Conservation (phyloP, 768 basidiomycete genomes). For the Floccularia luteovirens region DNA sequence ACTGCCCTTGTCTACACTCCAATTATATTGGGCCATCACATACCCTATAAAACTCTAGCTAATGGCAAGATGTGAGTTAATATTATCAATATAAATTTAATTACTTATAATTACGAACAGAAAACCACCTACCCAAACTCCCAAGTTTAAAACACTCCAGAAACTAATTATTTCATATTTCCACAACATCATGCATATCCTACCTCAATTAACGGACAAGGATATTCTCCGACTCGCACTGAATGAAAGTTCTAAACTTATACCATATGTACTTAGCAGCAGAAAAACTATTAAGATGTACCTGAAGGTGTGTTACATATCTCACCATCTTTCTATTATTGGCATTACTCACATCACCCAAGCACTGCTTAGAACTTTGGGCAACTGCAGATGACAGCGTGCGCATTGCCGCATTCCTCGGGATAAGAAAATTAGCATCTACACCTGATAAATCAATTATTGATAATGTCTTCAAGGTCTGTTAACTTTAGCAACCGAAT, state of each 20-base stretch:
- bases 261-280: slow-evolving; percentile 83
- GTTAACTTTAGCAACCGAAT: slow-evolving; percentile 7
- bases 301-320: slow-evolving; percentile 53
- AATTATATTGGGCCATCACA: slow-evolving; percentile 77
- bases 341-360: slow-evolving; percentile 1
- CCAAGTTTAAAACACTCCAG: slow-evolving; percentile 78
- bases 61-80: slow-evolving; percentile 79
- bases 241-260: slow-evolving; percentile 77
- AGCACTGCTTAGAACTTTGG: slow-evolving; percentile 86
- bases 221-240: slow-evolving; percentile 65
- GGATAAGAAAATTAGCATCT: slow-evolving; percentile 72
- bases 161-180: slow-evolving; percentile 88
- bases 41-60: slow-evolving; percentile 76
- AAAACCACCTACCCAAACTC: slow-evolving; percentile 77
- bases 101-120: slow-evolving; percentile 26
- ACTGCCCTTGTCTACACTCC: slow-evolving; percentile 90
- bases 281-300: slow-evolving; percentile 83
- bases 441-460: slow-evolving; percentile 73
- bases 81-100: slow-evolving; percentile 2
- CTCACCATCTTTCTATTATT: no score
- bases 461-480: slow-evolving; percentile 82
- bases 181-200: slow-evolving; percentile 73
- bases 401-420: slow-evolving; percentile 80
- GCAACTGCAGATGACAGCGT: slow-evolving; percentile 72
- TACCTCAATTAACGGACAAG: slow-evolving; percentile 67